Evolutionary conservation across 768 basidiomycete species (phyloP), one percentile per base, ranked within the genome.

Genomic region (Tylopilus sp.): DNA sequence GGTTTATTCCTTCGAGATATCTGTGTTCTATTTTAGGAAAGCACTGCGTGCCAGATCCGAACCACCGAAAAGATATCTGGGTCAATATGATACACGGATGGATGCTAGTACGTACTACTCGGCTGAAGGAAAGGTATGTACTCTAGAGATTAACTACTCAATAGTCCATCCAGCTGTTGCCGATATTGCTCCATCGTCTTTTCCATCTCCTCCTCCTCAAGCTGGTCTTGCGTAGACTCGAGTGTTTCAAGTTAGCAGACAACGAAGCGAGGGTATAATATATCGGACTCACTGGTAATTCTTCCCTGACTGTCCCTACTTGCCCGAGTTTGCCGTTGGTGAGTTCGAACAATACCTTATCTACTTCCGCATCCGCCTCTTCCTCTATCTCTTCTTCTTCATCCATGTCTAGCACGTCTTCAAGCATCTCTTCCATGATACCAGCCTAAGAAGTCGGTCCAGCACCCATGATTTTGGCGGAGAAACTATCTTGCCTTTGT

Each of bases 391-490:
- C 96, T 57, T 96, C 94, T 40, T 97, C 95, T 44, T 96, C 93
- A 5, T 95, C 92, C 70, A 93, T 77, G 43, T 93, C 87, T 24
- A 99, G 74, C 40, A 85, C 91, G 62, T 97, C 95, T 55, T 94
- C 93, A 48, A 99, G 73, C 97, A 98, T 98, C 69, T 99, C 97
- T 61, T 93, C 91, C 83, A 98, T 85, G 56, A 99, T 91, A 3
- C 97, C 97, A 30, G 94, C 93, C 95, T 98, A 38, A 13, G n/a
- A 5, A 49, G 21, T 19, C 24, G 14, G 53, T 29, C 65, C 28
- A 66, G 38, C 6, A 37, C 30, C 19, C 31, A 26, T 34, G 31
- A 30, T 10, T 29, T 41, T 12, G 36, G 45, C 17, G 31, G n/a
- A 42, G n/a, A 44, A 44, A 36, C 10, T 13, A 34, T 49, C 76